phyloP scores from a whole-genome alignment of 1,284 basidiomycete species.

The Ganoderma meredithae region DNA sequence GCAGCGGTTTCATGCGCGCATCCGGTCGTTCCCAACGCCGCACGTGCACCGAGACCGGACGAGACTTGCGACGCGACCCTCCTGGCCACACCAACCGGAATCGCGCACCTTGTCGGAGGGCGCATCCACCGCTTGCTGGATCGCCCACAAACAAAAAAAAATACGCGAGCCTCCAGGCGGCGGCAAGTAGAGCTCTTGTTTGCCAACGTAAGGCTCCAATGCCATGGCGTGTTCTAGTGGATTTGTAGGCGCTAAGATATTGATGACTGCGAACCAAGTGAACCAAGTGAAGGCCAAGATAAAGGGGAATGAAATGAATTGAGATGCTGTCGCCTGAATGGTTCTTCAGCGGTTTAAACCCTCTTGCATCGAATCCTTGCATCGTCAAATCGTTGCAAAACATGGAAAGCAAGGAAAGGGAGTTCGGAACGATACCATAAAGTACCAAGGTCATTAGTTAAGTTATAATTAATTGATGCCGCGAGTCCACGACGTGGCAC shows the following conservation, averaged over 20 bases:
- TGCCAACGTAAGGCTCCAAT: neutral
- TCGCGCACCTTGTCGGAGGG: neutral
- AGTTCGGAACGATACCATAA: neutral
- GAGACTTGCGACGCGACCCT: constrained; percentile 1
- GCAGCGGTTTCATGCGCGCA: neutral
- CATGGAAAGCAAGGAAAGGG: neutral
- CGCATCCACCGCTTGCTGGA: neutral
- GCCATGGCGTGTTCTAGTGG: neutral
- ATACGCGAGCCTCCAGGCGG: constrained; percentile 11
- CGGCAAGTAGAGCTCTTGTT: constrained; percentile 2
- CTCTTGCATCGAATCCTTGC: neutral
- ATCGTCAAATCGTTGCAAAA: neutral
- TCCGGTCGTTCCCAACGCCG: neutral
- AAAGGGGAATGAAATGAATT: neutral
- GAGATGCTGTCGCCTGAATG: neutral
- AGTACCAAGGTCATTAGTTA: too few species aligned
- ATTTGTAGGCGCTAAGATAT: constrained; percentile 15
- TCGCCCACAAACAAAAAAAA: neutral
- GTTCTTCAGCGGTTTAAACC: neutral
- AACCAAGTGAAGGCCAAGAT: neutral
- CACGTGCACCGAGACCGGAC: neutral
- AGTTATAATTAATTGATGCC: too few species aligned
- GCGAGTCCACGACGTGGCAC: too few species aligned
- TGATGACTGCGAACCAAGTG: constrained; percentile 8
- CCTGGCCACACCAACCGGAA: neutral